Evolutionary conservation across 2,329 filamentous ascomycete genomes (phyloP).

Genomic region (Fusarium verrucosum): DNA sequence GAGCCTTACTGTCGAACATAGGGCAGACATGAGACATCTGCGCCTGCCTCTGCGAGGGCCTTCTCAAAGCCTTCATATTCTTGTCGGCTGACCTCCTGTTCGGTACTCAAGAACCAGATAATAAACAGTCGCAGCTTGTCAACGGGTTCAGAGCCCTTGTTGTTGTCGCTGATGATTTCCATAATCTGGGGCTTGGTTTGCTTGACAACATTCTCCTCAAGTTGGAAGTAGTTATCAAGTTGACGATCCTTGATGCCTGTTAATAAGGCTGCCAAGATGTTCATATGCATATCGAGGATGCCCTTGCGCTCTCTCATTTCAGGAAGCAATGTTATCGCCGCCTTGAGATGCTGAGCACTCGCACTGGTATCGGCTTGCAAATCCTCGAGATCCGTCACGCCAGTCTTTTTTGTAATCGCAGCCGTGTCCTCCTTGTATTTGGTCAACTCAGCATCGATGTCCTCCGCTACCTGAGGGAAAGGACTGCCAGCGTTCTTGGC

Average conservation of each 20-base stretch:
- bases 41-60: slow-evolving; percentile 77
- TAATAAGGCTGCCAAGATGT: slow-evolving; percentile 81
- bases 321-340: slow-evolving; percentile 90
- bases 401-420: slow-evolving; percentile 94
- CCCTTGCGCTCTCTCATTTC: slow-evolving; percentile 92
- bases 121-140: slow-evolving; percentile 96
- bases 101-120: slow-evolving; percentile 96
- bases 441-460: slow-evolving; percentile 92
- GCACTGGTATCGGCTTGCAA: slow-evolving; percentile 88
- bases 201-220: slow-evolving; percentile 92
- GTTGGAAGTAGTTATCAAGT: slow-evolving; percentile 93
- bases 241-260: slow-evolving; percentile 92
- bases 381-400: slow-evolving; percentile 90
- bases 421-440: slow-evolving; percentile 96
- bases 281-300: slow-evolving; percentile 99
- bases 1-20: slow-evolving; percentile 82
- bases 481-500: slow-evolving; percentile 87
- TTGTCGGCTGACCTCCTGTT: slow-evolving; percentile 82
- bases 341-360: slow-evolving; percentile 93
- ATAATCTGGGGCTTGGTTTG: slow-evolving; percentile 89
- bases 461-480: slow-evolving; percentile 95
- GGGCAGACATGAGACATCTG: slow-evolving; percentile 78
- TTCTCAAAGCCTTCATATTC: slow-evolving; percentile 91
- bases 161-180: slow-evolving; percentile 81
- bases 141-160: slow-evolving; percentile 82